Evolutionary conservation across 169 alveolate genomes (phyloP).

Genomic region (Plasmodium vinckei): DNA sequence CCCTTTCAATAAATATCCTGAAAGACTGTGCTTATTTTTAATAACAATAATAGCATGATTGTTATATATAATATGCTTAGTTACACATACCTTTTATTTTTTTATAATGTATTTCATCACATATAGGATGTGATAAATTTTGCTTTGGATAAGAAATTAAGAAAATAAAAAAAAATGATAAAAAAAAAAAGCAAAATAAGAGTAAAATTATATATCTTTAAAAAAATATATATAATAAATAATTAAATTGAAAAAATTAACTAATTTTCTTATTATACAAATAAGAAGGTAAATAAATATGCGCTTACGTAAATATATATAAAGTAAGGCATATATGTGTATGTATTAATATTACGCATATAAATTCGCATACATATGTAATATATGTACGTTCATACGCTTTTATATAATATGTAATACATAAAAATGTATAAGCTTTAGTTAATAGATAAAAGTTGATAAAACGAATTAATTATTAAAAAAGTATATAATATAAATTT

Average conservation of each 20-base stretch:
- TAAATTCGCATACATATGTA: background rate
- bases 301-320: constrained; percentile 11
- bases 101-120: background rate
- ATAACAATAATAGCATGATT: constrained; percentile 5
- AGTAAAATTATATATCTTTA: background rate
- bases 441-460: no score
- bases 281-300: constrained; percentile 4
- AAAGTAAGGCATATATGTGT: background rate
- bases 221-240: constrained; percentile 1
- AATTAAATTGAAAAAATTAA: constrained; percentile 7
- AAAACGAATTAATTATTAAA: no score
- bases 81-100: background rate
- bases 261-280: constrained; percentile 12
- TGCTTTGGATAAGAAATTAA: background rate
- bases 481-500: no score
- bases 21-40: background rate
- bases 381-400: constrained; percentile 7
- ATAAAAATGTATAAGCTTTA: background rate
- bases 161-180: background rate
- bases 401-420: background rate
- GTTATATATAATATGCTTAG: background rate
- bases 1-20: constrained; percentile 7
- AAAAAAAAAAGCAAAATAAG: background rate
- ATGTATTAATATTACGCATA: constrained; percentile 1
- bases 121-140: background rate